A percentile compares a stretch with the other conserved stretches of the same genome.
phyloP scores from a whole-genome alignment of 495 filamentous ascomycete genomes.

The Penicillium cinerascens region DNA sequence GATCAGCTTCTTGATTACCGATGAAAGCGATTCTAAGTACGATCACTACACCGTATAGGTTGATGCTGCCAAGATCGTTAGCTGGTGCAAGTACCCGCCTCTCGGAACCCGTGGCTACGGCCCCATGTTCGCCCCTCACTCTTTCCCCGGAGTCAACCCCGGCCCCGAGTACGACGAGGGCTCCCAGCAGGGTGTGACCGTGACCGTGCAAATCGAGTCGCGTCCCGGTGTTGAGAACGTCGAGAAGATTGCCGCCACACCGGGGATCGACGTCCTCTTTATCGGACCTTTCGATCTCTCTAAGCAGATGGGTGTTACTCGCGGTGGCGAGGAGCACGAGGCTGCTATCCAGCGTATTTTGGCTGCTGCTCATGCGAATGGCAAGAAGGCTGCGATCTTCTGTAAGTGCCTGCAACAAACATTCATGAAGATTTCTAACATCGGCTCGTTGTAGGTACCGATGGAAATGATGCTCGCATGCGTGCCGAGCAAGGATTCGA shows the following conservation, averaged over 20 bases:
- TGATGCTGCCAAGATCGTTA: conserved; percentile 58
- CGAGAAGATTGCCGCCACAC: conserved; percentile 46
- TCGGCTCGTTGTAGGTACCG: conserved; percentile 34
- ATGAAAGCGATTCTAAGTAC: neutral
- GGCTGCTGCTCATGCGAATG: conserved; percentile 58
- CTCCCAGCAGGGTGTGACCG: conserved; percentile 33
- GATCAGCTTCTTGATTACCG: neutral
- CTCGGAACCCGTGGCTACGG: conserved; percentile 62
- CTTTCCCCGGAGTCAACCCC: conserved; percentile 38
- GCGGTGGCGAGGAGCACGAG: conserved; percentile 43
- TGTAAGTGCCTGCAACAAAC: conserved; percentile 35
- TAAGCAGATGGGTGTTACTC: conserved; percentile 36
- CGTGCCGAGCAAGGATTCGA: conserved; percentile 70
- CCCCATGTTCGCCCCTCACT: conserved; percentile 52
- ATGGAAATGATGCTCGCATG: conserved; percentile 57
- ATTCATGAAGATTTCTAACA: neutral
- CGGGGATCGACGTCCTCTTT: conserved; percentile 43
- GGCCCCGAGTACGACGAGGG: conserved; percentile 34
- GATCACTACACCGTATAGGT: conserved; percentile 20
- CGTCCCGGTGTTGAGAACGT: conserved; percentile 44
- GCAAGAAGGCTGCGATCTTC: conserved; percentile 77
- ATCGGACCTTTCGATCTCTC: conserved; percentile 58
- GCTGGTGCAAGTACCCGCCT: conserved; percentile 64
- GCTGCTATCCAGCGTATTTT: conserved; percentile 63
- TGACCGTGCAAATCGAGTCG: conserved; percentile 48